Base-by-base conservation (phyloP, 1,139 yeast genomes). In the Debaryomyces sp. region DNA sequence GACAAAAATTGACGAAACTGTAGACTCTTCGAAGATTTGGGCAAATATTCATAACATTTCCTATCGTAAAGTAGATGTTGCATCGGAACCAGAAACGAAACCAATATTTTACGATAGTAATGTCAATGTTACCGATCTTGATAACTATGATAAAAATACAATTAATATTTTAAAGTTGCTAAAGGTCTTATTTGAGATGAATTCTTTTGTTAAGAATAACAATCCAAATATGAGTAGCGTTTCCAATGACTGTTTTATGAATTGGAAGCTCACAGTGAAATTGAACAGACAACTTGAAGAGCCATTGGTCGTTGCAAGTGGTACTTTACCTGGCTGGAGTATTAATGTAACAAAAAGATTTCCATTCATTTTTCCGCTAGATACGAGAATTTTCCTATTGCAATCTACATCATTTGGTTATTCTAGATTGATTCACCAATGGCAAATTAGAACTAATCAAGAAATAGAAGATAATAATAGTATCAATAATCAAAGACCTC, bases 371-470 rank as follows among this genome's bases (percentile, higher is more conserved):
- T 90, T 89, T 62, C 97, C 98, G 0, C 72, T 92, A 48, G 96
- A 87, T 50, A 83, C 95, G 0, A 77, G 98, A 51, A 75, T 88
- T 41, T 81, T 84, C 55, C 91, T 89, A 60, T 68, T 94, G 50
- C 95, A 89, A 57, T 85, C 94, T 5, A 89, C 97, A 0, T 91
- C 98, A 0, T 92, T 89, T 73, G 98, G 98, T 0, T 87, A 89
- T 64, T 89, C 96, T 1, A 77, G 98, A 51, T 73, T 89, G 44
- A 87, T 94, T 53, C 87, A 86, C 52, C 78, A 84, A 46, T 90
- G 96, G 96, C 89, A 84, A 60, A 60, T 70, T 2, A 71, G 81
- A 53, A 73, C 82, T 1, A 75, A 71, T 39, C 78, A 73, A 51
- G 81, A 75, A 5, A 69, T 63, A 21, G 71, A 67, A 6, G 65